A percentile compares a stretch with the other conserved stretches of the same genome.
These are phyloP conservation scores for Lumnitzera littorea DNA, from an alignment of 345 rosid species.

Conservation along the genomic window DNA sequence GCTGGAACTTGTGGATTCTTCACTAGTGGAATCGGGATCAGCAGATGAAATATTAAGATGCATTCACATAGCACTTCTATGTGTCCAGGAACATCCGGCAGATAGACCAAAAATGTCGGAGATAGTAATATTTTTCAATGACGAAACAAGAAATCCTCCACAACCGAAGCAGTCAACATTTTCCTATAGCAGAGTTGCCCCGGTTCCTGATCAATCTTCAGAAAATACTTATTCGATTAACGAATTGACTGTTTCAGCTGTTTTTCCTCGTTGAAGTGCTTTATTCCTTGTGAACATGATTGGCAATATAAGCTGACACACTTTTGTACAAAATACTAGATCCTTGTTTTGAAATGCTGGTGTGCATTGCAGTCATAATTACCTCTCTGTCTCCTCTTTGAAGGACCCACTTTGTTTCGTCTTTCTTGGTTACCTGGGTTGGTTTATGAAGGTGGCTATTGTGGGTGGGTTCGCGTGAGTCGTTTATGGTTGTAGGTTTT, in stretches of 20 bases:
- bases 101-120: conserved; percentile 44
- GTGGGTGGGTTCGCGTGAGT: too few relatives aligned
- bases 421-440: too few relatives aligned
- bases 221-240: conserved; percentile 1
- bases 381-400: too few relatives aligned
- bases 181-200: conserved; percentile 7
- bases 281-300: too few relatives aligned
- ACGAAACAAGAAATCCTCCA: conserved; percentile 4
- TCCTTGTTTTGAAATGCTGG: too few relatives aligned
- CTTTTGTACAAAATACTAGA: too few relatives aligned
- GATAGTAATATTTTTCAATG: conserved; percentile 14
- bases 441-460: too few relatives aligned
- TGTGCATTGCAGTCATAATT: too few relatives aligned
- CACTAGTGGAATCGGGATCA: conserved; percentile 18
- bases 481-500: too few relatives aligned
- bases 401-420: too few relatives aligned
- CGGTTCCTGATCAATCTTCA: neutral
- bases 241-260: conserved; percentile 7
- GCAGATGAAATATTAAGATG: conserved; percentile 24
- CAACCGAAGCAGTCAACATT: conserved; percentile 19
- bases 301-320: too few relatives aligned
- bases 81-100: conserved; percentile 37
- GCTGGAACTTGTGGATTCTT: conserved; percentile 29
- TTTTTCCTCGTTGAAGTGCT: too few relatives aligned
- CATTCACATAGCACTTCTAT: conserved; percentile 37